Base-by-base conservation (phyloP, 345 rosid genomes). In the Euphorbia lathyris region DNA sequence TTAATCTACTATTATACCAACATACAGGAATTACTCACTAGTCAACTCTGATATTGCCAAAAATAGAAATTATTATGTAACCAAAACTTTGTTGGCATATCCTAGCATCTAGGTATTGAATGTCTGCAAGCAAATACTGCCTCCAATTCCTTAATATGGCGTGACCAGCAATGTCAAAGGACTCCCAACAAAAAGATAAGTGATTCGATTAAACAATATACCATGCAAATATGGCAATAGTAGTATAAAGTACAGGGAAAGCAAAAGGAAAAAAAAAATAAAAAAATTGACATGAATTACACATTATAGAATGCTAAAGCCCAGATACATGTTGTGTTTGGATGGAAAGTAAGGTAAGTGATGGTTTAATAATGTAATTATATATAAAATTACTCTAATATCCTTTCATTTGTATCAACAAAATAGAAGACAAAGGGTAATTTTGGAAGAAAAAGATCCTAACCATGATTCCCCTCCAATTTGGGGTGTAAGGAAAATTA, bases 31-130 rank as follows among this genome's bases (percentile, higher is more conserved):
- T 4, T 59, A 59, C 14, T 34, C 47, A 60, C 9, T 9, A 80
- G 97, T 92, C 96, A 91, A 97, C 85, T 97, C 97, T 94, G 97
- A 82, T 86, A 84, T 82, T 88, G 85, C 76, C 77, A 82, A 89
- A 71, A 76, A 82, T 63, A 65, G 13, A 11, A 55, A 22, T 3
- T 55, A 55, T 11, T 55, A 71, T 9, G 40, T 0, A 20, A 59
- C 36, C 5, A 55, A 38, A 22, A 26, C 36, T 40, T 63, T 17
- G 55, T 34, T 40, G 25, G 29, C 17, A 63, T 22, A 45, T 43
- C 42, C 32, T 26, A 57, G 22, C 47, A 72, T 8, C 59, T 16
- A 23, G 19, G 56, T 7, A 30, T n/a, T 30, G 40, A 29, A 43
- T 29, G 30, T 63, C 27, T 58, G 64, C 27, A 47, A 17, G 40